phyloP scores from a whole-genome alignment of 2,329 filamentous ascomycete species.

The Arthroderma sp. region DNA sequence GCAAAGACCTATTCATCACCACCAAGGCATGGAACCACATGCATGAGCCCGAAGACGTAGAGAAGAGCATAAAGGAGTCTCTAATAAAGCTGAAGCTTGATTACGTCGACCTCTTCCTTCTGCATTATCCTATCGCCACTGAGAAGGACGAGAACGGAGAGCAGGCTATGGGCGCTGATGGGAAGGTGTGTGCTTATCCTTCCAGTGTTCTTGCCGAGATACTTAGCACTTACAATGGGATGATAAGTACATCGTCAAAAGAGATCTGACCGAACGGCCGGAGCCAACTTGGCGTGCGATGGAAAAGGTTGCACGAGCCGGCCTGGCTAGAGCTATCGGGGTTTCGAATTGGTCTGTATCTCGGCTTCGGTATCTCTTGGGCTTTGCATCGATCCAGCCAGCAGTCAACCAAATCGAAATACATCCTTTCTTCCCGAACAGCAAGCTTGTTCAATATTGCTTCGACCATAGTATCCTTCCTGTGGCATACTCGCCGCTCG shows the following conservation, averaged over 20 bases:
- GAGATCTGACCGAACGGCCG: slow-evolving; percentile 53
- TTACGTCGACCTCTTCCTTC: slow-evolving; percentile 59
- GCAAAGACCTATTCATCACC: slow-evolving; percentile 40
- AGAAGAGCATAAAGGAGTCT: slow-evolving; percentile 46
- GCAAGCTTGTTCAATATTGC: slow-evolving; percentile 33
- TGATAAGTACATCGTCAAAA: slow-evolving; percentile 46
- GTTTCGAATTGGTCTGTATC: slow-evolving; percentile 61
- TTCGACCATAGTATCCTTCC: slow-evolving; percentile 32
- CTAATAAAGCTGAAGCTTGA: slow-evolving; percentile 55
- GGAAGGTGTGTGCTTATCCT: slow-evolving; percentile 7
- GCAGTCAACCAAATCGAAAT: slow-evolving; percentile 37
- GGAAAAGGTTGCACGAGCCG: slow-evolving; percentile 47
- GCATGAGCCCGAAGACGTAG: slow-evolving; percentile 36
- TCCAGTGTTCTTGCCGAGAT: slow-evolving; percentile 7
- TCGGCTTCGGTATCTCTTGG: slow-evolving; percentile 37
- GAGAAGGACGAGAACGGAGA: not conserved
- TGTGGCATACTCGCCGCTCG: slow-evolving; percentile 34
- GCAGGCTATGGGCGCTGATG: not conserved
- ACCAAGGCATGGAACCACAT: slow-evolving; percentile 45
- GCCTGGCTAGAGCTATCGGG: slow-evolving; percentile 58
- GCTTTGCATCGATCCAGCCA: slow-evolving; percentile 32
- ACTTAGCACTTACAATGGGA: slow-evolving; percentile 5
- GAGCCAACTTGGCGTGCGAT: slow-evolving; percentile 54
- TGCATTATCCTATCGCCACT: slow-evolving; percentile 42
- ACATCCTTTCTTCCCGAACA: slow-evolving; percentile 39